Evolutionary conservation across 2,329 filamentous ascomycete species (phyloP), one percentile per base, ranked within the genome.

Genomic region (Conoideocrella luteorostrata): DNA sequence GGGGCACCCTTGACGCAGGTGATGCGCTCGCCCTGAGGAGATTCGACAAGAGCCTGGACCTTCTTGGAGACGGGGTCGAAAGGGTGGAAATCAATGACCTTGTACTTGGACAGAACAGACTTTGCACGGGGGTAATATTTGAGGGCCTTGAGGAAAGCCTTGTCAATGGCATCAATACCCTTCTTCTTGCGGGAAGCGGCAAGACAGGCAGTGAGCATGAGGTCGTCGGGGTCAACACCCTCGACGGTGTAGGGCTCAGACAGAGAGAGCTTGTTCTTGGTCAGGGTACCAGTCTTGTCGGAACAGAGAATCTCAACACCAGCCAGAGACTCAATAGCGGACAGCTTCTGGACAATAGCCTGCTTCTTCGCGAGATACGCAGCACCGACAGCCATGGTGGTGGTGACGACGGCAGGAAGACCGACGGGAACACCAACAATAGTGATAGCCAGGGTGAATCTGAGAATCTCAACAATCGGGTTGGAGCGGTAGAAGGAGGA

Each of bases 31-130:
- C 88, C 89, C 62, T 87, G 76, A 49, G 86, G 84, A 54, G 86
- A 89, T 68, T 91, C 77, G 47, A 95, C 88, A 46, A 93, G 66
- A 41, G 88, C 88, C 56, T 80, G 82, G 46, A 95, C 88, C 74
- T 94, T 95, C 75, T 95, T 95, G 63, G 87, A 93, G 60, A 95
- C 88, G 48, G 88, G 88, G 63, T 95, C 88, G 67, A 95, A 95
- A 51, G 88, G 88, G 66, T 80, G 78, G 74, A 94, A 95, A 35
- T 90, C 80, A 54, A 91, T 69, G 47, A 90, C 84, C 68, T 83
- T 85, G 78, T 91, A 94, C 71, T 88, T 87, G 69, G 79, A 79
- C 43, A 95, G 78, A 43, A 86, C 82, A 49, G 72, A 67, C 77
- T 93, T 94, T 68, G 87, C 88, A 50, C 80, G 79, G 50, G 88